phyloP scores from a whole-genome alignment of 2,329 filamentous ascomycete species.

The Ascochyta clinopodiicola region DNA sequence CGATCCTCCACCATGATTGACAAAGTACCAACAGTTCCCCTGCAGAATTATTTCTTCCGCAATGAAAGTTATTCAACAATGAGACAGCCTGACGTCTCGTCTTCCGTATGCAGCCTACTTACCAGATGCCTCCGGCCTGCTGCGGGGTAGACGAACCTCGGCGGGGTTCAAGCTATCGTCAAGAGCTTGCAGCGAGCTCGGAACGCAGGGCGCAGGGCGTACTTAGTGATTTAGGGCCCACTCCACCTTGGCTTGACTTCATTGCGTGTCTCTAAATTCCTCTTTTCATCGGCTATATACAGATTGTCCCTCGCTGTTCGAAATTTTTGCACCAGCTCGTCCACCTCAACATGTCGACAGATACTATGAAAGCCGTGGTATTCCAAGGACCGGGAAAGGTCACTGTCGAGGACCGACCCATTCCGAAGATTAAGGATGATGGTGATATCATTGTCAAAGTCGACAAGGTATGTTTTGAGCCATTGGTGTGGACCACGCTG shows the following conservation, averaged over 20 bases:
- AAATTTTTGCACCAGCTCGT: not conserved
- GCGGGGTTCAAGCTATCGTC: conserved; percentile 31
- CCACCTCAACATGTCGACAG: conserved; percentile 23
- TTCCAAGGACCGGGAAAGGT: conserved; percentile 81
- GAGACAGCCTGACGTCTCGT: not conserved
- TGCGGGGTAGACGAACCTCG: conserved; percentile 31
- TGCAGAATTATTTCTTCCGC: not conserved
- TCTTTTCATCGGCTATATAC: not conserved
- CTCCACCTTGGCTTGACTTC: not conserved
- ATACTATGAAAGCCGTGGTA: conserved; percentile 82
- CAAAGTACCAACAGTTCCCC: not conserved
- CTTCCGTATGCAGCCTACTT: conserved; percentile 19
- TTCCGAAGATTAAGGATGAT: conserved; percentile 74
- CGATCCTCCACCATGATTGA: not conserved
- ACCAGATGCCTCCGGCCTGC: conserved; percentile 14
- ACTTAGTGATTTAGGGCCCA: conserved; percentile 12
- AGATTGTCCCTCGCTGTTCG: not conserved
- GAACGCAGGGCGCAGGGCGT: not conserved
- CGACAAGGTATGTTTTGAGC: conserved; percentile 56
- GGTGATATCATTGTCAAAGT: conserved; percentile 85
- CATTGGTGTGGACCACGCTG: conserved; percentile 4
- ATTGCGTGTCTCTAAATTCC: not conserved
- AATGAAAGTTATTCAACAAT: not conserved
- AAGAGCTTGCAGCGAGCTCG: conserved; percentile 15
- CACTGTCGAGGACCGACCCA: conserved; percentile 77